Conservation (phyloP, 1,139 yeast species). For the Kodamaea anthophila region DNA sequence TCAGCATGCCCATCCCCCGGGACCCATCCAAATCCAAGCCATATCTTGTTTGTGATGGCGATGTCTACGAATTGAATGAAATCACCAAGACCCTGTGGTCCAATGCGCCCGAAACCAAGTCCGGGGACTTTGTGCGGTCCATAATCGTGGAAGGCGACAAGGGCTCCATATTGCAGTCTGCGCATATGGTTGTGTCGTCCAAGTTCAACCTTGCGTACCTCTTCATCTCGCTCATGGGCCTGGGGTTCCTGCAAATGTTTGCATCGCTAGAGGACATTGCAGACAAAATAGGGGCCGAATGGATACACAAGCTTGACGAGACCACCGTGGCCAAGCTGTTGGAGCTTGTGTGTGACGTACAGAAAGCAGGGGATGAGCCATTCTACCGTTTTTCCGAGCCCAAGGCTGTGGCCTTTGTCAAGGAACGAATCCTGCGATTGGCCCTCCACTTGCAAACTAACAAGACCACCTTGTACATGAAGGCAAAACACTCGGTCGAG, state of each 20-base stretch:
- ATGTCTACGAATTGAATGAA: slow-evolving; percentile 28
- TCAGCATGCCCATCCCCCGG: slow-evolving; percentile 21
- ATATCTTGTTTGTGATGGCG: slow-evolving; percentile 14
- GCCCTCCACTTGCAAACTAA: slow-evolving; percentile 17
- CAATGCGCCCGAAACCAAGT: slow-evolving; percentile 13
- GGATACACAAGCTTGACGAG: slow-evolving; percentile 5
- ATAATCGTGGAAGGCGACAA: slow-evolving; percentile 25
- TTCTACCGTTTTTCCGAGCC: slow-evolving; percentile 40
- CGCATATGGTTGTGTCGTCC: slow-evolving; percentile 37
- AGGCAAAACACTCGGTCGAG: slow-evolving; percentile 21
- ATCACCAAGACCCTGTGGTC: slow-evolving; percentile 13
- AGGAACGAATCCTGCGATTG: slow-evolving; percentile 24
- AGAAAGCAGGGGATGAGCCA: slow-evolving; percentile 42
- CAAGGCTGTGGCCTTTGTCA: slow-evolving; percentile 28
- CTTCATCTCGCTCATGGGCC: slow-evolving; percentile 32
- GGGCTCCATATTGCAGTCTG: slow-evolving; percentile 28
- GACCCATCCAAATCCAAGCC: slow-evolving; percentile 15
- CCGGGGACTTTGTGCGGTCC: slow-evolving; percentile 31
- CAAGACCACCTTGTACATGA: slow-evolving; percentile 8
- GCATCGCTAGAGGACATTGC: slow-evolving; percentile 44
- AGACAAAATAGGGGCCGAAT: slow-evolving; percentile 27
- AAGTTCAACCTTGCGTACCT: slow-evolving; percentile 38
- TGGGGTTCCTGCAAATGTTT: slow-evolving; percentile 21
- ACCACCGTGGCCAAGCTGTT: slow-evolving; percentile 15
- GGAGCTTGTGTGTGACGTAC: slow-evolving; percentile 34